phyloP scores from a whole-genome alignment of 2,329 filamentous ascomycete genomes.

The Monascus ruber region DNA sequence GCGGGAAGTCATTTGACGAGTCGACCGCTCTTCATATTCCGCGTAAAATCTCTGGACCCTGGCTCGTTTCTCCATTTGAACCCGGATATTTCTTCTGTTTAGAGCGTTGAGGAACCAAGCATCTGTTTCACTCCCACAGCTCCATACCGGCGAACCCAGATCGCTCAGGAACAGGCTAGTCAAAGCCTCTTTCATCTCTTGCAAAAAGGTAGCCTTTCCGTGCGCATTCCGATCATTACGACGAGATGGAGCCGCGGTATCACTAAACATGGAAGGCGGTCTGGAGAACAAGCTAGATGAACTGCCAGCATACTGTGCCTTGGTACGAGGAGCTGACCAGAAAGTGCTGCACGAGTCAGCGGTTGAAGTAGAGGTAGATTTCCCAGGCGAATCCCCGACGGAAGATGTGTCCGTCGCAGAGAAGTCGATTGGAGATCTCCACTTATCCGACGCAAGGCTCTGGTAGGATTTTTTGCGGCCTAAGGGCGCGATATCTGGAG shows the following conservation, averaged over 20 bases:
- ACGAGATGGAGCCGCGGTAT: slow-evolving; percentile 20
- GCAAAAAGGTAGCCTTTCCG: slow-evolving; percentile 67
- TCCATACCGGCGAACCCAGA: slow-evolving; percentile 73
- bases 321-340: slow-evolving; percentile 75
- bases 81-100: slow-evolving; percentile 37
- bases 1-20: slow-evolving; percentile 13
- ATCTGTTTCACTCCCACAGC: slow-evolving; percentile 87
- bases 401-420: slow-evolving; percentile 51
- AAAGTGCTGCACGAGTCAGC: slow-evolving; percentile 70
- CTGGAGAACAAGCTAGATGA: slow-evolving; percentile 45
- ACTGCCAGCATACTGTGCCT: slow-evolving; percentile 52
- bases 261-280: slow-evolving; percentile 31
- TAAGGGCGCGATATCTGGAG: slow-evolving; percentile 25
- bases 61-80: slow-evolving; percentile 29
- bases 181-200: slow-evolving; percentile 64
- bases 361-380: slow-evolving; percentile 57
- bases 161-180: slow-evolving; percentile 82
- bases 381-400: slow-evolving; percentile 47
- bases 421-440: slow-evolving; percentile 46
- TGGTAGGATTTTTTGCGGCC: slow-evolving; percentile 54
- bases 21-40: slow-evolving; percentile 22
- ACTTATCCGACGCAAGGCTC: slow-evolving; percentile 58
- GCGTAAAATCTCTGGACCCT: slow-evolving; percentile 27
- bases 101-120: slow-evolving; percentile 57
- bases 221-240: slow-evolving; percentile 36